Conservation (phyloP, 1,284 basidiomycete genomes). For the Cryptococcus jaspeensis region DNA sequence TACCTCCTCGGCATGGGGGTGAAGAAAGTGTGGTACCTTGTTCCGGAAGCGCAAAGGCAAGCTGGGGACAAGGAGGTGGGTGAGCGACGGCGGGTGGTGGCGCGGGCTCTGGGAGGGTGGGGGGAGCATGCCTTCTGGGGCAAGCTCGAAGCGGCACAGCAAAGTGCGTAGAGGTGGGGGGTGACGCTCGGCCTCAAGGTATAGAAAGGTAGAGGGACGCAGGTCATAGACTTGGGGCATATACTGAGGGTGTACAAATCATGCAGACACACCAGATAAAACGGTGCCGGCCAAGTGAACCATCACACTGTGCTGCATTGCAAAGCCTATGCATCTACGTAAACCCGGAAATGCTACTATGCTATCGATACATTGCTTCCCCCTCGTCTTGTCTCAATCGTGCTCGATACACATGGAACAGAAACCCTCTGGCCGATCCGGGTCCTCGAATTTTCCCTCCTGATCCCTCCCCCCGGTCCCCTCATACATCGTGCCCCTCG, state of each 20-base stretch:
- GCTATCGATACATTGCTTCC: slow-evolving; percentile 6
- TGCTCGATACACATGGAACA: neutral
- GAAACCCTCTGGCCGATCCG: neutral
- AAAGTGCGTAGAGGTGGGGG: neutral
- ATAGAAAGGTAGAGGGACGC: too few species aligned
- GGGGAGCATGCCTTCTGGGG: slow-evolving; percentile 31
- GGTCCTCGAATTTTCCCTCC: too few species aligned
- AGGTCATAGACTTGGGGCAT: too few species aligned
- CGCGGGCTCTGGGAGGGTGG: slow-evolving; percentile 24
- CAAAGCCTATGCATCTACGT: too few species aligned
- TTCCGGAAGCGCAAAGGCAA: slow-evolving; percentile 8
- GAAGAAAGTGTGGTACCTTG: slow-evolving; percentile 67
- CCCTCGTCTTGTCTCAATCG: neutral
- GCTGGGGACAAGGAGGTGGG: slow-evolving; percentile 55
- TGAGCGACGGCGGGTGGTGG: slow-evolving; percentile 30
- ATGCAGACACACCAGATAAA: too few species aligned
- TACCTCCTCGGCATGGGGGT: slow-evolving; percentile 69
- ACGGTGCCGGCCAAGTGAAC: too few species aligned
- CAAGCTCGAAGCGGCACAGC: neutral
- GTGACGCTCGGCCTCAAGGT: too few species aligned
- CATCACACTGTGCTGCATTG: too few species aligned
- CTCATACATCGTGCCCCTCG: too few species aligned
- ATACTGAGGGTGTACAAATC: too few species aligned
- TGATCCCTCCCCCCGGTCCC: too few species aligned
- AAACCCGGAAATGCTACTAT: too few species aligned